Evolutionary conservation across 2,329 filamentous ascomycete genomes (phyloP), one percentile per base, ranked within the genome.

Genomic region (Alternaria viburni): DNA sequence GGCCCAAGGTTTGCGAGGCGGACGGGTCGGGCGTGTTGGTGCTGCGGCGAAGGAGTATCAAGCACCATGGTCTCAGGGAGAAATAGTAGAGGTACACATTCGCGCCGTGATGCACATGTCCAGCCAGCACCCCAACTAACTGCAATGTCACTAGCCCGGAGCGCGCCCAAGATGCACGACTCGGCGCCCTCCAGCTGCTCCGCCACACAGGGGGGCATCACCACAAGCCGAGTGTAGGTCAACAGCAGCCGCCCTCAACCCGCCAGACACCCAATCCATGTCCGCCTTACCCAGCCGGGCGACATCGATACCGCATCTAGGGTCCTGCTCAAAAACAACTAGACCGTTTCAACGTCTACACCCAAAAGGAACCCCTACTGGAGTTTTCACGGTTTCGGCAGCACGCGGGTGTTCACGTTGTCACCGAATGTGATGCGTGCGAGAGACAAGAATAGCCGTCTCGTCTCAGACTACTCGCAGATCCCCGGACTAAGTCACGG

Each of bases 21-120:
- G 64, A 45, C 47, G 54, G 23, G 23, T 41, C 44, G 52, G 41
- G 50, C 56, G 23, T 26, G 41, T 17, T 49, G 41, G 58, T 55
- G 61, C 57, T 60, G 60, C 55, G 63, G 45, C 44, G 56, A 46
- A 64, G 61, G 55, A 54, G 21, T 25, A 47, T 19, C 56, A 66
- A 61, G 59, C 54, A 57, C 49, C 67, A 68, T 68, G 51, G 28
- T 58, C 61, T 45, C 28, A 60, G 46, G 58, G 59, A 21, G 50
- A 59, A 51, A 45, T 41, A 66, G 26, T 52, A 41, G 49, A 46
- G 30, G 57, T 54, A 41, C 15, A 41, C 36, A 41, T 41, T 41
- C 36, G 36, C 15, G 15, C 36, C 15, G 36, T 41, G 36, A 41
- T 41, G 36, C 36, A 41, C 36, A 41, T 41, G 36, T 41, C 36